Percentiles rank a stretch among this genome's conserved stretches.
These are phyloP conservation scores for Kwoniella heveanensis DNA, from an alignment of 768 basidiomycete genomes.

Conservation along the genomic window DNA sequence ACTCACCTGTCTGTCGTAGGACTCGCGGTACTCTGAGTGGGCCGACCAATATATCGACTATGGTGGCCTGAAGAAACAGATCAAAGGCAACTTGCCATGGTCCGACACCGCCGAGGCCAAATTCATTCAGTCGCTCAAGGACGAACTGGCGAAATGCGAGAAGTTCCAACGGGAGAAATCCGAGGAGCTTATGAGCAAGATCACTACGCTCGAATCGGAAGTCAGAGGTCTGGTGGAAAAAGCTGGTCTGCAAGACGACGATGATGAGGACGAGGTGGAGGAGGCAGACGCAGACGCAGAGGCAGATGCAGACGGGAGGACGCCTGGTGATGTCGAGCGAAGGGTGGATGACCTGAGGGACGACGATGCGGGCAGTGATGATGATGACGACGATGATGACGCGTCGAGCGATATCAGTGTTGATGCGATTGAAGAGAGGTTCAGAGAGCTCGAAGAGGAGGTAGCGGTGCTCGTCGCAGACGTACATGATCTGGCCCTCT, in stretches of 20 bases:
- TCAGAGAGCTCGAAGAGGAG: slow-evolving; percentile 85
- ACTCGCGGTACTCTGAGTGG: slow-evolving; percentile 87
- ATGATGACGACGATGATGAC: slow-evolving; percentile 54
- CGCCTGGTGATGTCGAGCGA: slow-evolving; percentile 38
- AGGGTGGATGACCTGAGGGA: slow-evolving; percentile 29
- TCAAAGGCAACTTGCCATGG: slow-evolving; percentile 82
- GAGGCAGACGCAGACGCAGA: no score
- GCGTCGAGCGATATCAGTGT: slow-evolving; percentile 65
- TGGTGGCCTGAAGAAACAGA: slow-evolving; percentile 80
- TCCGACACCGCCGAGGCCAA: slow-evolving; percentile 74
- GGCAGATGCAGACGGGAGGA: slow-evolving; percentile 57
- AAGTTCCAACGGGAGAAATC: slow-evolving; percentile 86
- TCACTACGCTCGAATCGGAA: slow-evolving; percentile 76
- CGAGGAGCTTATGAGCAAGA: slow-evolving; percentile 74
- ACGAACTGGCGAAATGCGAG: slow-evolving; percentile 89
- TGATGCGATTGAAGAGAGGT: slow-evolving; percentile 75
- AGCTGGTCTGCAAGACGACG: slow-evolving; percentile 59
- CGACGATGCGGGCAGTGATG: slow-evolving; percentile 27
- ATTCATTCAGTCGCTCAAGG: slow-evolving; percentile 75
- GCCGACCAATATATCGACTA: slow-evolving; percentile 87
- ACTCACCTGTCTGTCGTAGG: slow-evolving; percentile 58
- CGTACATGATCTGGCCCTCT: slow-evolving; percentile 69
- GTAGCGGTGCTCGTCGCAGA: slow-evolving; percentile 89
- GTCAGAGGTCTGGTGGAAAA: slow-evolving; percentile 68
- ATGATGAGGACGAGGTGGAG: slow-evolving; percentile 66